Evolutionary conservation across 225 moss, liverwort and hornwort genomes (phyloP), one percentile per base, ranked within the genome.

Genomic region (Straminergon stramineum): DNA sequence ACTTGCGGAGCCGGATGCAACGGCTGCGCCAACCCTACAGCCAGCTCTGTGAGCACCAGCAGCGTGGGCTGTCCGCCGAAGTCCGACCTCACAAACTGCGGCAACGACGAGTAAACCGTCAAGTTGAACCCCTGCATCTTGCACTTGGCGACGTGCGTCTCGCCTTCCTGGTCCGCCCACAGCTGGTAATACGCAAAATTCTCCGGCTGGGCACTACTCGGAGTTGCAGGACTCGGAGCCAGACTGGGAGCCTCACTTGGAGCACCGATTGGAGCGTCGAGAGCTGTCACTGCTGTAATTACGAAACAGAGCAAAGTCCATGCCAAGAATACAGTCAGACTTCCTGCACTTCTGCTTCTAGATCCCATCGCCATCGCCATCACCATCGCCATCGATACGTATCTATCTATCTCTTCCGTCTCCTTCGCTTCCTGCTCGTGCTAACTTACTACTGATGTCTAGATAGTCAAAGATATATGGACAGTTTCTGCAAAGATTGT

Each of bases 121-220:
- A 92, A 87, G 27, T 91, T 92, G 87, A 98, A 98, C 11, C 96
- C 94, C 0, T 73, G 87, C 97, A 98, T 97, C 78, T 83, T 93
- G 92, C 97, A 97, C 26, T 93, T 84, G 58, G 85, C 77, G 70
- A 97, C 75, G 86, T 96, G 98, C 32, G 96, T 92, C 67, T 94
- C 96, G n/a, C 98, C 97, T 53, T 96, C 95, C 56, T 91, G 83
- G 7, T 96, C 96, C 16, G 91, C 94, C 94, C 94, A 97, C 90
- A 93, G 63, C 51, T 93, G 89, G 58, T 85, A 86, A 53, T 97
- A 97, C 43, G 61, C 67, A 35, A 97, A 92, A 70, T 92, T 13
- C 65, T 57, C 45, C 13, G 97, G 96, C 35, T 87, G 83, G 15
- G 73, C 43, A 9, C 67, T 10, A 30, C 17, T 22, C 13, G 28